phyloP scores from a whole-genome alignment of 1,284 basidiomycete species.

The Cryptococcus sp. region DNA sequence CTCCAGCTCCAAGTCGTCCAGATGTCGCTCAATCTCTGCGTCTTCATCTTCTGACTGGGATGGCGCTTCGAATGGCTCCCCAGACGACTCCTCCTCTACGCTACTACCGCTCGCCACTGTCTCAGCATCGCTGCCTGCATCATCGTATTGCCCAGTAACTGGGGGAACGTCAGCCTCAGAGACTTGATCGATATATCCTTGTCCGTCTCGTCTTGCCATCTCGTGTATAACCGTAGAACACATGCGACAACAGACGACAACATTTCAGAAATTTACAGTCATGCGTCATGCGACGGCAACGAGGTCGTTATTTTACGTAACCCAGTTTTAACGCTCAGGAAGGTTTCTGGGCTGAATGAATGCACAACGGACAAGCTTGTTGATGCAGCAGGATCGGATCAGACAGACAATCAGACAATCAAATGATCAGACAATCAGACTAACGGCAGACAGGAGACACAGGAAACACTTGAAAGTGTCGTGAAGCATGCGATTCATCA shows the following conservation, averaged over 20 bases:
- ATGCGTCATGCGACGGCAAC: no score
- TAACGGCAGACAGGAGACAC: not conserved
- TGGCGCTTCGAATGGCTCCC: constrained; percentile 12
- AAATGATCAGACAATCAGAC: no score
- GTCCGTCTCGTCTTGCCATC: constrained; percentile 10
- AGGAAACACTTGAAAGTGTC: not conserved
- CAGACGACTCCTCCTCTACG: constrained; percentile 29
- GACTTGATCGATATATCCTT: constrained; percentile 19
- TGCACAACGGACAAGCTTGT: no score
- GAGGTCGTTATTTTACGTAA: not conserved
- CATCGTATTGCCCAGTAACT: constrained; percentile 19
- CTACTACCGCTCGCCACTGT: constrained; percentile 27
- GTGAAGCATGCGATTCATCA: constrained; percentile 46
- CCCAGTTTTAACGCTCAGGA: no score
- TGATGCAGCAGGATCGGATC: no score
- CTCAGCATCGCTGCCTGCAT: constrained; percentile 12
- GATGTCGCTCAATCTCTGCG: constrained; percentile 53
- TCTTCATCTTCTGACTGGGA: constrained; percentile 10
- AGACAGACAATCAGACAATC: no score
- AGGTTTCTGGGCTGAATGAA: no score
- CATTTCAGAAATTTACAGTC: no score
- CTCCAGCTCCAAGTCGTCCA: constrained; percentile 91
- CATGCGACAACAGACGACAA: no score
- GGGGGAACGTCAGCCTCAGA: not conserved
- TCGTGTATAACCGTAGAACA: not conserved